A percentile compares a stretch with the other conserved stretches of the same genome.
Conservation (phyloP, 2,329 filamentous ascomycete species). For the Colletotrichum karsti region DNA sequence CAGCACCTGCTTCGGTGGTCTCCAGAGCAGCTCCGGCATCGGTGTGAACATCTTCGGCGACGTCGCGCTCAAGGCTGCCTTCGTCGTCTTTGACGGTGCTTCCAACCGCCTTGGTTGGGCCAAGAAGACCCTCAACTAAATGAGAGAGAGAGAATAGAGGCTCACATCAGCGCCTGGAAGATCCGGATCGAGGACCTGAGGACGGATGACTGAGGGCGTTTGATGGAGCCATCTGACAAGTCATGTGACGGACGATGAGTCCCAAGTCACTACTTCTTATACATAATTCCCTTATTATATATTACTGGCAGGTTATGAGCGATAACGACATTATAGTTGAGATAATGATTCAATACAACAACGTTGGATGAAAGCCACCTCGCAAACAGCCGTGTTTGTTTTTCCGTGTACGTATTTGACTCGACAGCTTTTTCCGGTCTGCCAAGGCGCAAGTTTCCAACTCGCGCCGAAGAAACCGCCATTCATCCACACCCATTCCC, state of each 20-base stretch:
- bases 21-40: conserved; percentile 51
- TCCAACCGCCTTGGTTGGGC: conserved; percentile 51
- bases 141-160: neutral
- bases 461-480: neutral
- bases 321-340: neutral
- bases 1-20: conserved; percentile 64
- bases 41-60: conserved; percentile 68
- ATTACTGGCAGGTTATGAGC: conserved; percentile 1
- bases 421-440: neutral
- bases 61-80: conserved; percentile 70
- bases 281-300: neutral
- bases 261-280: conserved; percentile 3
- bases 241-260: neutral
- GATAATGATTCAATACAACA: neutral
- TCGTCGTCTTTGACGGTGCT: conserved; percentile 63
- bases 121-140: conserved; percentile 30
- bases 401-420: neutral
- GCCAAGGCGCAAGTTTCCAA: neutral
- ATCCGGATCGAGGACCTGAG: neutral
- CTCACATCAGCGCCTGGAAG: neutral
- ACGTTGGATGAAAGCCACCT: neutral
- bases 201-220: neutral
- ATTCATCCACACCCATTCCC: neutral
- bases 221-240: neutral
- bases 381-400: neutral